These are phyloP conservation scores for Volutella citrinella DNA, from an alignment of 2,329 filamentous ascomycete species.

Conservation along the genomic window DNA sequence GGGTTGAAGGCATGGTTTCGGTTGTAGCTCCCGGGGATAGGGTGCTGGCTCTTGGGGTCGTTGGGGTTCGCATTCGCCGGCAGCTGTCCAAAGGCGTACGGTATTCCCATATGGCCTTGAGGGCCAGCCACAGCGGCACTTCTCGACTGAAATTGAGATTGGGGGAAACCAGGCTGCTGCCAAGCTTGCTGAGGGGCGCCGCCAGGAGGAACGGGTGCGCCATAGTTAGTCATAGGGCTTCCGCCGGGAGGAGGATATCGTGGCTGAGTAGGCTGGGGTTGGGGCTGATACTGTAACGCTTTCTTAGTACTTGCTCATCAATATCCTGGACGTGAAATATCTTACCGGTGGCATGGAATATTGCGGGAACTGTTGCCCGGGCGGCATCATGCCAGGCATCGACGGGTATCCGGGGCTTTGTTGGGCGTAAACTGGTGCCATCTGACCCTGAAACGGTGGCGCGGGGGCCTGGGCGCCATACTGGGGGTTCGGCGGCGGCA, in stretches of 20 bases:
- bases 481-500: conserved; percentile 41
- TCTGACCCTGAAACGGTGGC: conserved; percentile 42
- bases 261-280: conserved; percentile 23
- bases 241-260: conserved; percentile 30
- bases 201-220: conserved; percentile 28
- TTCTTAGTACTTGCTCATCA: conserved; percentile 12
- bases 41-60: conserved; percentile 74
- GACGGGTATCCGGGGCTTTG: conserved; percentile 41
- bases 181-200: conserved; percentile 32
- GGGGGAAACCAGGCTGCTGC: conserved; percentile 36
- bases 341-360: conserved; percentile 48
- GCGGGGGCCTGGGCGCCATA: conserved; percentile 43
- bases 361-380: conserved; percentile 41
- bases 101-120: conserved; percentile 34
- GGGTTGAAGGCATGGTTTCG: conserved; percentile 83
- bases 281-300: conserved; percentile 27
- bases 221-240: conserved; percentile 37
- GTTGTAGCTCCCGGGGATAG: conserved; percentile 79
- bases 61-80: conserved; percentile 67
- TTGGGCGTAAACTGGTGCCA: conserved; percentile 44
- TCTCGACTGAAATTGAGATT: conserved; percentile 29
- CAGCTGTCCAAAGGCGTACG: conserved; percentile 78
- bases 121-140: conserved; percentile 29
- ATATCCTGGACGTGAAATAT: conserved; percentile 14
- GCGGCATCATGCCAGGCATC: conserved; percentile 42